Evolutionary conservation across 2,329 filamentous ascomycete genomes (phyloP), one percentile per base, ranked within the genome.

Genomic region (Venturia carpophila): DNA sequence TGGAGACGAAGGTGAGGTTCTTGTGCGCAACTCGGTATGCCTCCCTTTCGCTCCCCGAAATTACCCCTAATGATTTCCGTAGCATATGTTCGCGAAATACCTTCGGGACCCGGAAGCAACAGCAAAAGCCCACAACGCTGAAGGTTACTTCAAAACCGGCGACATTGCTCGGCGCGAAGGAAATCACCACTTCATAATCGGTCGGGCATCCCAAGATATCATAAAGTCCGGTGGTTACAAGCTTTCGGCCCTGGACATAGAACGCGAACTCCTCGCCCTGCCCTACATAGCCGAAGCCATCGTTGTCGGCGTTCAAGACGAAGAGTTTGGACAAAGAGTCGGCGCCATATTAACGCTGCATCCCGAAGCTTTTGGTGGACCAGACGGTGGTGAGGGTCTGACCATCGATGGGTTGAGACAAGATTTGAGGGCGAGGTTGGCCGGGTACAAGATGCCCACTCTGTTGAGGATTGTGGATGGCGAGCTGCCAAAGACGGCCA

Each of bases 171-270:
- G 76, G 15, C 71, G 70, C 66, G 74, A 78, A 65, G 76, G 74
- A 66, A 78, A 67, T 70, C 81, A 72, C 67, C 84, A 83, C 69
- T 84, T 75, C 45, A 83, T 84, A 64, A 74, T 82, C 64, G 82
- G 82, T 10, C 77, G 81, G 13, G 80, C 79, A 11, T 80, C 78
- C 21, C 75, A 82, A 7, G 81, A 83, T 67, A 76, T 84, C 41
- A 82, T 84, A 70, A 84, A 84, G 67, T 80, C 79, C 0, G 81
- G 82, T 19, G 82, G 82, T 0, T 83, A 83, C 68, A 84, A 83
- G 71, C 79, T 83, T 43, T 82, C 79, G 0, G 81, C 82, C 0
- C 71, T 83, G 13, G 82, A 84, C 62, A 80, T 84, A 39, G 82
- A 84, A 70, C 75, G 81, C 21, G 80, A 83, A 67, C 77, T 83